Evolutionary conservation across 768 basidiomycete species (phyloP), one percentile per base, ranked within the genome.

Genomic region (Pulveroboletus ravenelii): DNA sequence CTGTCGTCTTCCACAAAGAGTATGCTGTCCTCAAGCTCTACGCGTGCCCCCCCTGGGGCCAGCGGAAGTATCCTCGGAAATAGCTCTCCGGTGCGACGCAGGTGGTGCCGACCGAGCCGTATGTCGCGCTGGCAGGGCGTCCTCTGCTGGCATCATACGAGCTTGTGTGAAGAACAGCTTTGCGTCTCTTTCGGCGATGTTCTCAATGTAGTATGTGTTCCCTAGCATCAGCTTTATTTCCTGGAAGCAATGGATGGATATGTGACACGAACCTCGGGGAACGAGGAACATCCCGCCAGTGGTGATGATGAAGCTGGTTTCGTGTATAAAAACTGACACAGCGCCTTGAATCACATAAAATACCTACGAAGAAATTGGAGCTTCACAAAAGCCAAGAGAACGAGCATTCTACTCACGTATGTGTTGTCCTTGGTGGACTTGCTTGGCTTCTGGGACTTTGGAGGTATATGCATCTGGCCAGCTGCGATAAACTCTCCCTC

Each of bases 381-480:
- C 35, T 43, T 18, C 20, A 39, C 3, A 6, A 47, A 35, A 38
- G 6, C 8, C 14, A 10, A 32, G 9, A 13, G 1, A 5, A 41
- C 41, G 29, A 3, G 5, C n/a, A 6, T 37, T 32, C 20, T 9
- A 75, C 89, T 57, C 54, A 93, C 91, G 64, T 89, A 94, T 23
- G 90, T 90, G 58, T 98, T 99, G 62, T 98, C 96, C 63, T 89
- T 93, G 1, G 93, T 82, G 20, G 80, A 78, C 65, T 98, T 98
- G 52, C 79, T 82, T 13, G 89, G 88, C 68, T 99, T 99, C 53
- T 79, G 74, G n/a, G 80, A 79, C 7, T 79, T 74, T 1, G 87
- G 81, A 5, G 92, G 92, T 36, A 98, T 87, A 47, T 79, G 74
- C 40, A 98, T 75, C 55, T 93, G 82, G 0, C 96, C 96, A 29